These are phyloP conservation scores for Candida chauliodis DNA, from an alignment of 805 yeast genomes.

Conservation along the genomic window DNA sequence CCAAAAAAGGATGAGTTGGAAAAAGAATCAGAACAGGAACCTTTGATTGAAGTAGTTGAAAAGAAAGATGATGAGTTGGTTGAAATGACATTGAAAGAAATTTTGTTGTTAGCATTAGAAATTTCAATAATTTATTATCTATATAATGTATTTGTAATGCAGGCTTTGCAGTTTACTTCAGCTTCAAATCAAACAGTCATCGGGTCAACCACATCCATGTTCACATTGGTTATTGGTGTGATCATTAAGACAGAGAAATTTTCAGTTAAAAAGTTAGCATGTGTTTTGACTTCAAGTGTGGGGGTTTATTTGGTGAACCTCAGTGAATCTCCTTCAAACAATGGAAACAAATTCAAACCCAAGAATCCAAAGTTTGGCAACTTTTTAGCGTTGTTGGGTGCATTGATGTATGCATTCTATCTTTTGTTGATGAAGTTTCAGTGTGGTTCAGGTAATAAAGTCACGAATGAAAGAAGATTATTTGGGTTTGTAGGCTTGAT, in stretches of 20 bases:
- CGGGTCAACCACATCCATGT: slow-evolving; percentile 49
- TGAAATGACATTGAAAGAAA: slow-evolving; percentile 25
- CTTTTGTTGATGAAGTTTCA: slow-evolving; percentile 40
- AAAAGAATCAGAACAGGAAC: not conserved
- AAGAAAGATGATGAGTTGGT: not conserved
- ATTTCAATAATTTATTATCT: slow-evolving; percentile 40
- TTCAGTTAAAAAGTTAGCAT: slow-evolving; percentile 36
- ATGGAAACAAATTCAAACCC: slow-evolving; percentile 24
- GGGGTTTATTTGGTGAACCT: slow-evolving; percentile 47
- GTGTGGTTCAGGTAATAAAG: slow-evolving; percentile 41
- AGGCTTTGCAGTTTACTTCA: slow-evolving; percentile 46
- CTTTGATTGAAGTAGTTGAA: not conserved
- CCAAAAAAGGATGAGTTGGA: not conserved
- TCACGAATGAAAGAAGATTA: slow-evolving; percentile 44
- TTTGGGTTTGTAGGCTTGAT: slow-evolving; percentile 47
- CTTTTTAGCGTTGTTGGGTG: slow-evolving; percentile 41
- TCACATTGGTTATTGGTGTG: slow-evolving; percentile 45
- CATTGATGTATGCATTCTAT: slow-evolving; percentile 45
- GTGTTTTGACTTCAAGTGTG: slow-evolving; percentile 41
- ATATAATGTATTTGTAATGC: slow-evolving; percentile 39
- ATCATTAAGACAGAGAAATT: slow-evolving; percentile 39
- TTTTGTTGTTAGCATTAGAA: slow-evolving; percentile 33
- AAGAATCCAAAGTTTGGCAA: slow-evolving; percentile 45
- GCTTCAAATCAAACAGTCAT: slow-evolving; percentile 52
- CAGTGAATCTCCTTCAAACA: slow-evolving; percentile 19